A percentile compares a stretch with the other conserved stretches of the same genome.
These are phyloP conservation scores for Agrostemma githago DNA, from an alignment of 148 eudicot genomes.

Conservation along the genomic window DNA sequence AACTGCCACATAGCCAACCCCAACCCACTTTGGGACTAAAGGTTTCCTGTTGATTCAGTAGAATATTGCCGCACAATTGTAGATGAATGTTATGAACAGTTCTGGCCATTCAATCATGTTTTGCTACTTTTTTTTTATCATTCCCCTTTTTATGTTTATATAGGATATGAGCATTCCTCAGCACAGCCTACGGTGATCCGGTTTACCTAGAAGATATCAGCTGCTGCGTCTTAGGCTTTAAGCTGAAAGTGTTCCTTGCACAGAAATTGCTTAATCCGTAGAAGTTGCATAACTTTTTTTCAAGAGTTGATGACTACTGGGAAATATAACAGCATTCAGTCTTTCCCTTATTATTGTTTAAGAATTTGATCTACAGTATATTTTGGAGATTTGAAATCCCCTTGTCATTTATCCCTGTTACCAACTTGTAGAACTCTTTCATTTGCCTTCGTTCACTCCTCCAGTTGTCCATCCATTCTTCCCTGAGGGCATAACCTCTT, in stretches of 20 bases:
- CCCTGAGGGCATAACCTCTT: background rate
- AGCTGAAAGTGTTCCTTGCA: background rate
- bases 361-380: background rate
- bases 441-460: background rate
- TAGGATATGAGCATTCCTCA: background rate
- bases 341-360: background rate
- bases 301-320: background rate
- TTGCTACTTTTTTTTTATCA: background rate
- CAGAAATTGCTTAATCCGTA: background rate
- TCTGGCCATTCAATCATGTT: background rate
- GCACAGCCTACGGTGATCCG: background rate
- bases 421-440: background rate
- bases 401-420: background rate
- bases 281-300: background rate
- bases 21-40: too few species aligned
- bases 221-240: background rate
- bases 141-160: background rate
- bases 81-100: background rate
- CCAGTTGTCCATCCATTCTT: background rate
- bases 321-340: background rate
- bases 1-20: background rate
- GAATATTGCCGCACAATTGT: background rate
- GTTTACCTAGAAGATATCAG: conserved; percentile 2
- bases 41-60: too few species aligned
- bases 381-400: background rate